A percentile compares a stretch with the other conserved stretches of the same genome.
These are phyloP conservation scores for Blumeria graminis DNA, from an alignment of 2,329 filamentous ascomycete genomes.

Conservation along the genomic window DNA sequence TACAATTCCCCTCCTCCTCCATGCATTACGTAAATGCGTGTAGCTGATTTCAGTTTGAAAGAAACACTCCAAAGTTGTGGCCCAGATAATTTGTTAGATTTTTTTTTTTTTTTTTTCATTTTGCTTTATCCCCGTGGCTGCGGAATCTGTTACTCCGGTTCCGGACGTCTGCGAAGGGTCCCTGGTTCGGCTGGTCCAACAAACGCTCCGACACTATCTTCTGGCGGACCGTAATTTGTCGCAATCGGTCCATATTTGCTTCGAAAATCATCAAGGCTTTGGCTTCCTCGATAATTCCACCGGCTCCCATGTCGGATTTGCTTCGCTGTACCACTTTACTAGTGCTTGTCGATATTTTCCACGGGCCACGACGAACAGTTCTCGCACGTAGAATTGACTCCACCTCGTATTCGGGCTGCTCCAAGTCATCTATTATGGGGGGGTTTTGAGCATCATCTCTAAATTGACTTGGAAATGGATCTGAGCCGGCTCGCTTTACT, in stretches of 20 bases:
- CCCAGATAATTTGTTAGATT: too few species aligned
- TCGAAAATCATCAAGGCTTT: neutral
- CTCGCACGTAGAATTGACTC: neutral
- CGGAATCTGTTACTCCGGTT: neutral
- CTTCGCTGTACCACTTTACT: neutral
- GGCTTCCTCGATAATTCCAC: neutral
- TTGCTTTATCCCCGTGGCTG: neutral
- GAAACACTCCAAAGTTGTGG: too few species aligned
- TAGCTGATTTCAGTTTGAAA: too few species aligned
- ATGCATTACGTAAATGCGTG: too few species aligned
- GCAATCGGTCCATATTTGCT: neutral
- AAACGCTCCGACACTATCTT: neutral
- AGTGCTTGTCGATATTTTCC: neutral
- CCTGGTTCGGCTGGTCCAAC: neutral
- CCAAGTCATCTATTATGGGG: neutral
- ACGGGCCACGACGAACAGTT: neutral
- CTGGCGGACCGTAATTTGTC: neutral
- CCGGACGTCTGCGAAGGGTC: too few species aligned
- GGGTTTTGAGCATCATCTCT: neutral
- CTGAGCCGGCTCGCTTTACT: neutral
- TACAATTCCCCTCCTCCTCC: neutral
- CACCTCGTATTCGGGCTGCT: neutral
- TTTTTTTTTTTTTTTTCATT: neutral
- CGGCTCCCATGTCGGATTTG: neutral
- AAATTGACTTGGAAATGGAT: neutral